These are phyloP conservation scores for Gastrolobium villosum DNA, from an alignment of 306 rosid species.

Conservation along the genomic window DNA sequence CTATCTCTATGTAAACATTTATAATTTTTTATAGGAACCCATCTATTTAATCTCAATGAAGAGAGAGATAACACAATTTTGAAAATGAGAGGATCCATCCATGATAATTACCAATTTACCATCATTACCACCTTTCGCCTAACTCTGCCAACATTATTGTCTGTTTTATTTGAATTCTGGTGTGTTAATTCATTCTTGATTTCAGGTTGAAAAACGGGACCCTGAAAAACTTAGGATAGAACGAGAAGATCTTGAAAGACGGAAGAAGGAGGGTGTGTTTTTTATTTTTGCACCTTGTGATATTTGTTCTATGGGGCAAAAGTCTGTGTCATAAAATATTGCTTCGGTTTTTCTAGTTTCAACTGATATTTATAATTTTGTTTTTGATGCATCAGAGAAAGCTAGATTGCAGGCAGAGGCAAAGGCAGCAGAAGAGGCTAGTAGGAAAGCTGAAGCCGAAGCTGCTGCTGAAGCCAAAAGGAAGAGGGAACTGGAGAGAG, in stretches of 20 bases:
- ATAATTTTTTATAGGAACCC: too few relatives aligned
- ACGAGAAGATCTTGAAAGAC: constrained; percentile 91
- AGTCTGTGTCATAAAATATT: constrained; percentile 3
- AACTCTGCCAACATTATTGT: not conserved
- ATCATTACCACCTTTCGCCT: constrained; percentile 21
- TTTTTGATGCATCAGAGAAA: constrained; percentile 65
- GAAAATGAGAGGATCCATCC: too few relatives aligned
- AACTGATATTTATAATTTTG: constrained; percentile 18
- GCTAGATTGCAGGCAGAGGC: constrained; percentile 96
- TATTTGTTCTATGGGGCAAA: constrained; percentile 1
- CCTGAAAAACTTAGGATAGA: constrained; percentile 87
- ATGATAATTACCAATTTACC: constrained; percentile 3
- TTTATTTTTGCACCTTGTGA: constrained; percentile 16
- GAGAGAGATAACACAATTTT: too few relatives aligned
- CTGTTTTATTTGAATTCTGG: constrained; percentile 19
- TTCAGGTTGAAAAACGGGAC: constrained; percentile 87
- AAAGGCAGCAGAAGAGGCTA: constrained; percentile 94
- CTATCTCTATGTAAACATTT: too few relatives aligned
- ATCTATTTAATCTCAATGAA: too few relatives aligned
- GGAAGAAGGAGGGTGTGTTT: constrained; percentile 80
- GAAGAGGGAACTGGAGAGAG: constrained; percentile 88
- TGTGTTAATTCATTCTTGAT: constrained; percentile 42
- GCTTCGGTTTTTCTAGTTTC: constrained; percentile 13
- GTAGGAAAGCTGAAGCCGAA: constrained; percentile 77
- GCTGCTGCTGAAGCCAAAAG: too few relatives aligned